Percentiles rank a stretch among this genome's conserved stretches.
Evolutionary conservation across 768 basidiomycete species (phyloP).

Genomic region (Boletus coccyginus): DNA sequence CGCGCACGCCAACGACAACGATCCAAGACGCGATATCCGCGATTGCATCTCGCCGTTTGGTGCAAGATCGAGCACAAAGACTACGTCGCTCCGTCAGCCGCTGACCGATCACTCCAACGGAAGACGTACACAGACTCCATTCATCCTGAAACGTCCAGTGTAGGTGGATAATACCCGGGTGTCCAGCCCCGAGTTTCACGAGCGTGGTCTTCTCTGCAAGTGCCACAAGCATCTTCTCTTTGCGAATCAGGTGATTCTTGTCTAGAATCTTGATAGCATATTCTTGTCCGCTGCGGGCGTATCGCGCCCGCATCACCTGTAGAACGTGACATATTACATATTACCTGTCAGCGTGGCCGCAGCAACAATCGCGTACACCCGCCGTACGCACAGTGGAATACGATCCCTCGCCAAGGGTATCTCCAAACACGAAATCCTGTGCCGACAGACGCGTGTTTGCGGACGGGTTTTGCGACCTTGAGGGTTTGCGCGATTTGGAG

Average conservation of each 20-base stretch:
- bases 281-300: slow-evolving; percentile 53
- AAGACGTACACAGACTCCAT: slow-evolving; percentile 72
- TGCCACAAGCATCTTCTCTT: slow-evolving; percentile 77
- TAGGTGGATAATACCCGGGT: slow-evolving; percentile 79
- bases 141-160: slow-evolving; percentile 87
- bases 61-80: slow-evolving; percentile 77
- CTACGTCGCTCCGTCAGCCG: slow-evolving; percentile 36
- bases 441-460: slow-evolving; percentile 44
- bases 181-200: slow-evolving; percentile 57
- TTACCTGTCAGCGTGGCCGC: slow-evolving; percentile 10
- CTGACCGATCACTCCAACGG: not conserved
- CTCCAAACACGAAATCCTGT: slow-evolving; percentile 71
- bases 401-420: slow-evolving; percentile 76
- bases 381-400: slow-evolving; percentile 67
- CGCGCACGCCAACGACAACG: slow-evolving; percentile 72
- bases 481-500: slow-evolving; percentile 39
- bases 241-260: slow-evolving; percentile 77
- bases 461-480: slow-evolving; percentile 45
- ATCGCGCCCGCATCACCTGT: slow-evolving; percentile 58
- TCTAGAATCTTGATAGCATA: slow-evolving; percentile 83
- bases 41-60: slow-evolving; percentile 77
- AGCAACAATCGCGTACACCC: not conserved
- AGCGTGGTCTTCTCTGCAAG: slow-evolving; percentile 78
- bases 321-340: slow-evolving; percentile 7
- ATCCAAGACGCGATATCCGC: slow-evolving; percentile 75